These are phyloP conservation scores for Trichoderma citrinoviride DNA, from an alignment of 2,329 filamentous ascomycete species.

Conservation along the genomic window DNA sequence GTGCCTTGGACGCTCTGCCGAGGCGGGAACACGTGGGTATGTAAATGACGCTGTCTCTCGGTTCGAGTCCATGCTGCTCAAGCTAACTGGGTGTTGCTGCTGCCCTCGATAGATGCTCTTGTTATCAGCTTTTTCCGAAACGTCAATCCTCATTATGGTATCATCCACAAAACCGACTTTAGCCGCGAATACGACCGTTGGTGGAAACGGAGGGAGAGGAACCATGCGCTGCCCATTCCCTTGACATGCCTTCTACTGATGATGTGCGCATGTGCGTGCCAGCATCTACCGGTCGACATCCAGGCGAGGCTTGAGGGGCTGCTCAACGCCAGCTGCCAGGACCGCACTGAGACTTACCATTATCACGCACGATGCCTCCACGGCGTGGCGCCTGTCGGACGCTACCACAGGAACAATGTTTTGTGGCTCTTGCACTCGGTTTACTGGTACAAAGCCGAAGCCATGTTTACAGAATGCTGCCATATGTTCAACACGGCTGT, in stretches of 20 bases:
- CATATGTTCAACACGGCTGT: conserved; percentile 35
- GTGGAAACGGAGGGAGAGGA: conserved; percentile 30
- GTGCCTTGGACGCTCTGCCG: not conserved
- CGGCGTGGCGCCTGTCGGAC: conserved; percentile 30
- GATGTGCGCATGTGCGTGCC: conserved; percentile 32
- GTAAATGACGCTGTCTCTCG: not conserved
- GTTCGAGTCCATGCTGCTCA: not conserved
- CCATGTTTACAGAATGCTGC: conserved; percentile 34
- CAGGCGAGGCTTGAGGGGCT: conserved; percentile 27
- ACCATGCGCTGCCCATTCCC: conserved; percentile 29
- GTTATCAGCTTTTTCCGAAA: conserved; percentile 32
- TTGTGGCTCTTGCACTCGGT: conserved; percentile 33
- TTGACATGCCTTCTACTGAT: conserved; percentile 33
- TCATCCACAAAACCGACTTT: conserved; percentile 34
- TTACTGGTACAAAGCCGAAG: conserved; percentile 37
- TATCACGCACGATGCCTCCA: conserved; percentile 29
- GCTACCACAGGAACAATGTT: conserved; percentile 32
- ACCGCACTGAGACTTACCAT: conserved; percentile 30
- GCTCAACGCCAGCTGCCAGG: conserved; percentile 25
- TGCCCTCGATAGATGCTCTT: conserved; percentile 28
- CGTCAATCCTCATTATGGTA: conserved; percentile 37
- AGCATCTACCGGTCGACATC: conserved; percentile 29
- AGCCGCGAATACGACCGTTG: conserved; percentile 33
- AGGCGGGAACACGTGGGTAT: not conserved
- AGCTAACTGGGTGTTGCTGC: not conserved